Conservation (phyloP, 2,329 filamentous ascomycete genomes). For the Sphaerostilbella broomeana region DNA sequence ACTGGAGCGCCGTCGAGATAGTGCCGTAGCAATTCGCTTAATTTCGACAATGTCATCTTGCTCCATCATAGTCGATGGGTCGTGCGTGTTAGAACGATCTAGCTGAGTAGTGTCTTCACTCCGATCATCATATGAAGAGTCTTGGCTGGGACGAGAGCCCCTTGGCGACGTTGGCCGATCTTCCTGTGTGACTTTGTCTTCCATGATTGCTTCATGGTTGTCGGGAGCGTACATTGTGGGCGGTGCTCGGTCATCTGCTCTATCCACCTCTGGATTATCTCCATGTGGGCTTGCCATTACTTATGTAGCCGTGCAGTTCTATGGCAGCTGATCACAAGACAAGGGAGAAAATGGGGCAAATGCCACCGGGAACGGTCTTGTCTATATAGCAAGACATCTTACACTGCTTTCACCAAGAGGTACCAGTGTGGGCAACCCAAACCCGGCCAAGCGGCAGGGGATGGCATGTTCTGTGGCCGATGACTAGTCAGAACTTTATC, state of each 20-base stretch:
- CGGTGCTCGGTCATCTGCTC: neutral
- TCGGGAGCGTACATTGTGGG: neutral
- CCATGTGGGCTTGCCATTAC: neutral
- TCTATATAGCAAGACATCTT: neutral
- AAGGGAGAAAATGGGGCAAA: neutral
- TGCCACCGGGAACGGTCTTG: neutral
- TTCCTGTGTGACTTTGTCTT: neutral
- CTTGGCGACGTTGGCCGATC: neutral
- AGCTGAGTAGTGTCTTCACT: slow-evolving; percentile 1
- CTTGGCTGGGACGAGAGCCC: neutral
- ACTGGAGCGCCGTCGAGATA: slow-evolving; percentile 30
- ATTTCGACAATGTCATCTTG: slow-evolving; percentile 31
- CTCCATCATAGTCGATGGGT: slow-evolving; percentile 22
- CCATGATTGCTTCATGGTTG: neutral
- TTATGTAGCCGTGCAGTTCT: too few relatives aligned
- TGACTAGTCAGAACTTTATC: neutral
- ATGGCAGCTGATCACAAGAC: neutral
- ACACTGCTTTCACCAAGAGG: neutral
- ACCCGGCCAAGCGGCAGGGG: neutral
- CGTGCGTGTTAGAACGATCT: slow-evolving; percentile 10
- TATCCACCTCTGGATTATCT: neutral
- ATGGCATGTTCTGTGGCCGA: neutral
- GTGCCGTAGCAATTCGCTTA: slow-evolving; percentile 32
- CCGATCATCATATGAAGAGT: neutral
- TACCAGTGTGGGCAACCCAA: neutral